Evolutionary conservation across 164 flowering plant species (phyloP), one percentile per base, ranked within the genome.

Genomic region (Saururus chinensis): DNA sequence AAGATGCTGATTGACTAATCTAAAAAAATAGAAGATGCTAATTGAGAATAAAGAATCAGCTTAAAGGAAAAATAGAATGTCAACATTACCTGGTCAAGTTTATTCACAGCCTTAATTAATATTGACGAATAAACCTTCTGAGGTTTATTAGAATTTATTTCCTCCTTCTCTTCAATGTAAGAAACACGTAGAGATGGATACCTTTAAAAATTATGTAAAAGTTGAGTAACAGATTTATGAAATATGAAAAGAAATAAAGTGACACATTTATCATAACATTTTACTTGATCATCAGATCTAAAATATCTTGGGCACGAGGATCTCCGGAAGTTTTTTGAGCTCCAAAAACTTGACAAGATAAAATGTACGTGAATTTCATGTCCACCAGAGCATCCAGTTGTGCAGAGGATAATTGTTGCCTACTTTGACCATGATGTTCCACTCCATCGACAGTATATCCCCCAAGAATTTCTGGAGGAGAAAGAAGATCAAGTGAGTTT

Each of bases 81-180:
- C 37, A 2, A 45, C 17, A 45, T 57, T 84, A 92, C 98, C 98
- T 89, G 89, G 60, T 89, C 95, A 66, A 77, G 67, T 56, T 73
- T 71, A 70, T 84, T 79, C 54, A 80, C 80, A 54, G 80, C 92
- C 73, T 88, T 92, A 54, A 88, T 83, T 73, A 92, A 66, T 62
- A 85, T 61, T 61, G 98, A 92, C 40, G 88, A 83, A 72, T 92
- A 92, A 60, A 82, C 79, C 74, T 84, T 88, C 23, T 49, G 70
- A 68, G 74, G 62, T 61, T 61, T 64, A 26, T 73, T 68, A 4
- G 40, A 64, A 59, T 62, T 69, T n/a, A 75, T 72, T 54, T 74
- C 85, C 79, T 92, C 96, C 70, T 81, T 89, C 82, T 92, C 98
- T 71, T 89, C 98, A 67, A 92, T 86, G 71, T 92, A 89, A 62